Base-by-base conservation (phyloP, 805 yeast species). In the Ogataea naganishii region DNA sequence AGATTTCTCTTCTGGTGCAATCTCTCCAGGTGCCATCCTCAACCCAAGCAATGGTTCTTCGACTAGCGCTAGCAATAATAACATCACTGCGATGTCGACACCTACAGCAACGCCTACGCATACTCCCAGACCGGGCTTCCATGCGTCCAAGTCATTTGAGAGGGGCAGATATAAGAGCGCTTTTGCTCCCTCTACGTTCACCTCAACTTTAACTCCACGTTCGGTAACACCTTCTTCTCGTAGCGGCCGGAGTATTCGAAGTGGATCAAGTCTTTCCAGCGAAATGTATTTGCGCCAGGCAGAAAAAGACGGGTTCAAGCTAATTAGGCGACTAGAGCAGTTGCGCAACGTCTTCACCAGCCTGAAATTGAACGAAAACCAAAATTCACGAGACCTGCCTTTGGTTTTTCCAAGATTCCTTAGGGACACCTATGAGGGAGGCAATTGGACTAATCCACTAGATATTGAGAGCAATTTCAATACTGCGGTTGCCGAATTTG, bases 361-460 rank as follows among this genome's bases (percentile, higher is more conserved):
- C 13, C 10, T 50, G 16, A 39, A 40, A 14, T 34, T 39, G 8
- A 16, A 36, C 4, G 16, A 18, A 9, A 39, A 37, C 6, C 33
- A 34, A 12, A 37, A 46, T 23, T 33, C 49, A 2, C 25, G 41
- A 27, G 30, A 53, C 11, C 37, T 78, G 20, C 92, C 89, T 0
- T 80, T 79, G 46, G 56, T 76, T 2, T 72, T 75, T 39, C 86
- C 92, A 7, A 62, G 92, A 35, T 77, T 80, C 43, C 53, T 81
- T 13, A 62, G 67, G 24, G 74, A 75, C 18, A 72, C 69, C 32
- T 80, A 75, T 48, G 75, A 75, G 41, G 89, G 86, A 12, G 89
- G 88, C n/a, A 75, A 77, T 36, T 80, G 86, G 79, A 68, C 72
- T 27, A 80, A 79, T 43, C 83, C 82, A 16, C 63, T 60, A 40